Evolutionary conservation across 176 grass and related monocot genomes (phyloP).

Genomic region (Eleusine coracana): DNA sequence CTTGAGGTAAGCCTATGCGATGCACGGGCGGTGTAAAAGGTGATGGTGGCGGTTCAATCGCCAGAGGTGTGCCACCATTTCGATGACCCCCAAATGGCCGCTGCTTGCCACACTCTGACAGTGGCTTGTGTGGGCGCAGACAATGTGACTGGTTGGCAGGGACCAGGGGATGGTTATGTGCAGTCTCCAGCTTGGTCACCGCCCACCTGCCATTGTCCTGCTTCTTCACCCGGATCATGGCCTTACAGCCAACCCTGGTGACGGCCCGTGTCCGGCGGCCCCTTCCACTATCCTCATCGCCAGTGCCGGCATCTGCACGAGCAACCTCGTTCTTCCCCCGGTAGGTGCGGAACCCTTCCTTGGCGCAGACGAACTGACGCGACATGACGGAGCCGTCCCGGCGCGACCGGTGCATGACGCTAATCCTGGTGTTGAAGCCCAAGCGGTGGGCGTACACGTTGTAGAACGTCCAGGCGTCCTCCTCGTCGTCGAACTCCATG

Average conservation of each 20-base stretch:
- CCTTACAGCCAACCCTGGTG: constrained; percentile 79
- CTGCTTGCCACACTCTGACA: constrained; percentile 65
- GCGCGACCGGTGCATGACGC: constrained; percentile 71
- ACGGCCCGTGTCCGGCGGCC: constrained; percentile 59
- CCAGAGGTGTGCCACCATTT: constrained; percentile 36
- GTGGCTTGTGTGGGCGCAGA: constrained; percentile 59
- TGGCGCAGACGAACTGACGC: constrained; percentile 75
- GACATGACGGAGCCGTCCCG: constrained; percentile 73
- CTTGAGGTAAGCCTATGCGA: neutral
- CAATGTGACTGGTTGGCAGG: constrained; percentile 45
- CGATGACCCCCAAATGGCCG: constrained; percentile 20
- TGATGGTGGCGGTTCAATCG: constrained; percentile 28
- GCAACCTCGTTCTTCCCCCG: constrained; percentile 53
- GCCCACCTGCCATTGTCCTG: constrained; percentile 58
- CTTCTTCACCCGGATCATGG: constrained; percentile 83
- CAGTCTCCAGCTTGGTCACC: constrained; percentile 69
- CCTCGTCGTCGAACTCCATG: constrained; percentile 77
- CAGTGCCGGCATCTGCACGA: neutral
- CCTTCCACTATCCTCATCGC: constrained; percentile 28
- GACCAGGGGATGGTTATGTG: constrained; percentile 63
- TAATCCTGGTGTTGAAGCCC: constrained; percentile 72
- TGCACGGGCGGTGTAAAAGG: neutral
- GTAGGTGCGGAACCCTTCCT: constrained; percentile 77
- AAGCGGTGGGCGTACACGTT: constrained; percentile 70
- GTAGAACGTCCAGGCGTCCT: constrained; percentile 73